These are phyloP conservation scores for Torulaspora gathmanii DNA, from an alignment of 805 yeast genomes.

Conservation along the genomic window DNA sequence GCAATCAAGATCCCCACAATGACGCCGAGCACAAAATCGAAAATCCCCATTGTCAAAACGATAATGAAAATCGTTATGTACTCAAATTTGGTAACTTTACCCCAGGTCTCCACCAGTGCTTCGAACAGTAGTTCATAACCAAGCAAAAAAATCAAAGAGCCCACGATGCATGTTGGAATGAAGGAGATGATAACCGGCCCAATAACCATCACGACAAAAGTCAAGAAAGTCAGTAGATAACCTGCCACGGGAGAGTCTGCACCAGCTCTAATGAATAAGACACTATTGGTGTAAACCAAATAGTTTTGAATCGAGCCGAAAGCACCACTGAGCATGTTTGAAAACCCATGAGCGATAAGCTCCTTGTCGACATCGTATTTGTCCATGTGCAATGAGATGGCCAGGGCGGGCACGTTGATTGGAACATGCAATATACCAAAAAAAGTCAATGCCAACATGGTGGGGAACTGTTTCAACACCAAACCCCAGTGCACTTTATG, in stretches of 20 bases:
- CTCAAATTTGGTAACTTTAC: constrained; percentile 69
- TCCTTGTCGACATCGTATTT: constrained; percentile 85
- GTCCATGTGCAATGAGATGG: constrained; percentile 83
- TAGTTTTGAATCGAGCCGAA: constrained; percentile 91
- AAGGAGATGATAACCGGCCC: constrained; percentile 93
- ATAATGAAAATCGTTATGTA: constrained; percentile 79
- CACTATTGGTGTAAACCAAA: constrained; percentile 89
- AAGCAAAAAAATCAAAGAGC: constrained; percentile 79
- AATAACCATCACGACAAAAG: constrained; percentile 71
- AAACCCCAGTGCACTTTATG: constrained; percentile 68
- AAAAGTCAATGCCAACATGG: constrained; percentile 92
- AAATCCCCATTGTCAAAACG: constrained; percentile 91
- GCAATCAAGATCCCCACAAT: constrained; percentile 87
- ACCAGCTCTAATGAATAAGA: constrained; percentile 88
- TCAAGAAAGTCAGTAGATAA: constrained; percentile 77
- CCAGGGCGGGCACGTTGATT: constrained; percentile 94
- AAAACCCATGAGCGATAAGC: constrained; percentile 89
- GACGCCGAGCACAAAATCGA: constrained; percentile 92
- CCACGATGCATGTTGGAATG: constrained; percentile 95
- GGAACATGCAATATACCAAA: constrained; percentile 97
- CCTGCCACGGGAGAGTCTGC: constrained; percentile 90
- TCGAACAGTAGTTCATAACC: constrained; percentile 90
- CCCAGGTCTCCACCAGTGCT: constrained; percentile 79
- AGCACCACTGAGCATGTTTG: constrained; percentile 79
- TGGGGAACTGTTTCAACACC: constrained; percentile 67